Percentiles rank a stretch among this genome's conserved stretches.
phyloP scores from a whole-genome alignment of 768 basidiomycete species.

The Rhodotorula diobovata region DNA sequence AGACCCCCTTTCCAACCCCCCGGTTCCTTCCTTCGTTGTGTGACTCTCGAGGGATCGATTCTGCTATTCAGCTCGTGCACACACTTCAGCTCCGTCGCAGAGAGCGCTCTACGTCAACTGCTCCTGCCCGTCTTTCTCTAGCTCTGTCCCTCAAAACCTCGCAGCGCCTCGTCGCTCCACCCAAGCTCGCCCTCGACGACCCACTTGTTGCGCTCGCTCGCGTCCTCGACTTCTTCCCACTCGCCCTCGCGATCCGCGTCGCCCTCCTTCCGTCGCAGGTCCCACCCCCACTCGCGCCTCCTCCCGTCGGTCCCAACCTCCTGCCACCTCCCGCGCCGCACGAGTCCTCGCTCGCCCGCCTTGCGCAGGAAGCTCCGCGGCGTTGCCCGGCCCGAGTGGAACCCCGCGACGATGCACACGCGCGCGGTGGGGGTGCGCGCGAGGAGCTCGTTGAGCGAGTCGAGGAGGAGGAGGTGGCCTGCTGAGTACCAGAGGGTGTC shows the following conservation, averaged over 20 bases:
- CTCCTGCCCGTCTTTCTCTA: neutral
- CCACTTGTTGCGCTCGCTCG: slow-evolving; percentile 30
- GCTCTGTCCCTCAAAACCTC: neutral
- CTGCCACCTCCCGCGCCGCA: neutral
- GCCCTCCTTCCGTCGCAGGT: neutral
- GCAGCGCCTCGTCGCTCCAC: slow-evolving; percentile 13
- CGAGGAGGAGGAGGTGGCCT: slow-evolving; percentile 11
- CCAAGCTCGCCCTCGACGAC: slow-evolving; percentile 22
- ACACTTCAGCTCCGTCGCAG: too few species aligned
- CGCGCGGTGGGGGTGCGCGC: neutral
- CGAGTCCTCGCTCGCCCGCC: neutral
- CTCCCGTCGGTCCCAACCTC: slow-evolving; percentile 16
- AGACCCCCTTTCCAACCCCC: too few species aligned
- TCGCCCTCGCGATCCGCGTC: neutral
- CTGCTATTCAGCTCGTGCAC: too few species aligned
- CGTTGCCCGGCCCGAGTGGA: slow-evolving; percentile 25
- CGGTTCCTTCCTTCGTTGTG: too few species aligned
- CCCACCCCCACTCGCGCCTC: slow-evolving; percentile 29
- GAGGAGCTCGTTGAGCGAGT: slow-evolving; percentile 13
- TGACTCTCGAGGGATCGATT: neutral
- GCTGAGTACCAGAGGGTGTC: slow-evolving; percentile 24
- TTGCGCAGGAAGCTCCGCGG: slow-evolving; percentile 15
- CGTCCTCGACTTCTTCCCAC: slow-evolving; percentile 28
- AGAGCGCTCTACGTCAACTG: neutral
- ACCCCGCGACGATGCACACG: slow-evolving; percentile 21